phyloP scores from a whole-genome alignment of 2,329 filamentous ascomycete genomes.

The Rugonectria rugulosa region DNA sequence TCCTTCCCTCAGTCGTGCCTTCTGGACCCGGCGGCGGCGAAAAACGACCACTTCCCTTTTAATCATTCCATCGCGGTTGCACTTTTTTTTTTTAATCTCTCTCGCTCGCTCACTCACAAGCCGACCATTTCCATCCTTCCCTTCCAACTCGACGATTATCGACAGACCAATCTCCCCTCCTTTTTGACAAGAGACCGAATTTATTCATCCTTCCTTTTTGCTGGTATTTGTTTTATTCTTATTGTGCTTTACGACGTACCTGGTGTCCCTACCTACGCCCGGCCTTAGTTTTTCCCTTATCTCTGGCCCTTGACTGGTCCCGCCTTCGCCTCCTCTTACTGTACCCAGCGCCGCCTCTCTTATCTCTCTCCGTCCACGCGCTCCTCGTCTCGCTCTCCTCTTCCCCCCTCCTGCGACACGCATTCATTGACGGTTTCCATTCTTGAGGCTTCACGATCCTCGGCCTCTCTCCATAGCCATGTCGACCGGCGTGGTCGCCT shows the following conservation, averaged over 20 bases:
- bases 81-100: slow-evolving; percentile 5
- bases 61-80: slow-evolving; percentile 19
- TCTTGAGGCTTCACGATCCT: slow-evolving; percentile 6
- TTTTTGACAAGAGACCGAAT: too few relatives aligned
- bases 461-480: slow-evolving; percentile 10
- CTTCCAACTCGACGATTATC: too few relatives aligned
- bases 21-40: slow-evolving; percentile 18
- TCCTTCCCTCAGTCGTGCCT: slow-evolving; percentile 14
- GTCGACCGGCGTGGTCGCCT: slow-evolving; percentile 57
- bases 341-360: slow-evolving; percentile 1
- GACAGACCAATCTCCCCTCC: too few relatives aligned
- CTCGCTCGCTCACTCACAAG: not conserved
- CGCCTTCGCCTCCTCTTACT: slow-evolving; percentile 19
- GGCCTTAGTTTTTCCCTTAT: slow-evolving; percentile 16
- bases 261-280: not conserved
- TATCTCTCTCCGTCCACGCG: not conserved
- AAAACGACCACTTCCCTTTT: slow-evolving; percentile 13
- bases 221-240: not conserved
- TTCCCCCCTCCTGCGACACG: slow-evolving; percentile 2
- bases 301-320: slow-evolving; percentile 15
- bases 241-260: not conserved
- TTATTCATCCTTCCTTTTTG: slow-evolving; percentile 2
- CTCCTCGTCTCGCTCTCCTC: slow-evolving; percentile 5
- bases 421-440: not conserved
- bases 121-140: slow-evolving; percentile 2